Evolutionary conservation across 257 asterid genomes (phyloP), one percentile per base, ranked within the genome.

Genomic region (Fraxinus anomala): DNA sequence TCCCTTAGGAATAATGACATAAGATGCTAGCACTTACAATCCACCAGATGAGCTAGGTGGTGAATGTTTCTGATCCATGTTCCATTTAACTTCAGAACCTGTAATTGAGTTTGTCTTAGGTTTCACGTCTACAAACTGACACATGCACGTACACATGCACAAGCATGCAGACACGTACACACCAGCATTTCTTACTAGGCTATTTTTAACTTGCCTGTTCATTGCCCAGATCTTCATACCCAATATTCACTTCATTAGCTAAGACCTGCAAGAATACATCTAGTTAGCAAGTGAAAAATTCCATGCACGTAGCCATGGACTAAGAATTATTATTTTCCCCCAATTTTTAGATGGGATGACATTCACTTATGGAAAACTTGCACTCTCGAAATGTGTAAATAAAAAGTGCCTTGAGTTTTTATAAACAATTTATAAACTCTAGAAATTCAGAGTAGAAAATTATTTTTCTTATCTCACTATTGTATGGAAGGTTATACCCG

Each of bases 161-260:
- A 37, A 37, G 11, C 42, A 37, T 37, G 42, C 42, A 37, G 11
- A 37, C 42, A 37, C 10, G 14, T 28, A 37, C 67, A 42, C 63
- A 19, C 1, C 23, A 12, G 68, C 24, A 74, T 67, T 37, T 77
- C 51, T 36, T 67, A 56, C 56, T 73, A 37, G 79, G 65, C 63
- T 7, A 74, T 1, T 24, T 68, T 78, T 54, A 10, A 78, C 91
- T 87, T 87, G 88, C 97, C 99, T 95, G 98, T 79, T 90, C 96
- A 54, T 93, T 93, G 88, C 94, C 87, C 92, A 95, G 91, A 75
- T 92, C 96, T 85, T 95, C 99, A 63, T 95, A 93, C 56, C 99
- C 97, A 24, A 95, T 90, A 87, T 95, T 95, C 51, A 82, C 99
- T 84, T 95, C 99, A 77, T 93, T 90, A 73, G 99, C 96, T 69